Evolutionary conservation across 164 flowering plant species (phyloP), one percentile per base, ranked within the genome.

Genomic region (Aristolochia californica): DNA sequence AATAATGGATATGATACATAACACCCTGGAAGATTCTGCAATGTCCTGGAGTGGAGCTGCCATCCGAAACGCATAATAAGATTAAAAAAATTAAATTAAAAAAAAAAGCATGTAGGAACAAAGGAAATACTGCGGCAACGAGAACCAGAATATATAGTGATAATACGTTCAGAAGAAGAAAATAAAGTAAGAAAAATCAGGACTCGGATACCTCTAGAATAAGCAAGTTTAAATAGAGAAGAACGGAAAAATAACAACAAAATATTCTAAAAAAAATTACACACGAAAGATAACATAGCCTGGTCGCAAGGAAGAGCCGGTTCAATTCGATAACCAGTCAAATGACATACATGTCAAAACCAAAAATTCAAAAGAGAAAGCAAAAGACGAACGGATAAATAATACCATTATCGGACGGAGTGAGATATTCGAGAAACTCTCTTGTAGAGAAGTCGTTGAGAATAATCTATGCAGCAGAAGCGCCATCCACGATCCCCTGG

Each of bases 21-120:
- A 52, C 38, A 22, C 14, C 59, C 66, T 12, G 71, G 44, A 43
- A 43, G 58, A 38, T 62, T 72, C 57, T 72, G 71, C n/a, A 76
- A 27, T 21, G 63, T 53, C 71, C 69, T 70, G 76, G 58, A 65
- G 58, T 80, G 83, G 58, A 71, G 65, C 83, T 77, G 74, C 13
- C 70, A 62, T 30, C 68, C 18, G 38, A 71, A 52, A 50, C 5
- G 43, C 40, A 52, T 60, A 2, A 11, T 2, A 53, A 17, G 16
- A 13, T n/a, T 12, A 54, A 54, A 26, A n/a, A n/a, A n/a, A n/a
- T n/a, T n/a, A n/a, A n/a, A n/a, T n/a, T n/a, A n/a, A n/a, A n/a
- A n/a, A n/a, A n/a, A n/a, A n/a, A 28, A 13, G 25, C 5, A 54
- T 26, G 18, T 34, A 5, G 15, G 20, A 54, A 28, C 40, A 22